phyloP scores from a whole-genome alignment of 305 asterid species.

The Fraxinus angustifolia region DNA sequence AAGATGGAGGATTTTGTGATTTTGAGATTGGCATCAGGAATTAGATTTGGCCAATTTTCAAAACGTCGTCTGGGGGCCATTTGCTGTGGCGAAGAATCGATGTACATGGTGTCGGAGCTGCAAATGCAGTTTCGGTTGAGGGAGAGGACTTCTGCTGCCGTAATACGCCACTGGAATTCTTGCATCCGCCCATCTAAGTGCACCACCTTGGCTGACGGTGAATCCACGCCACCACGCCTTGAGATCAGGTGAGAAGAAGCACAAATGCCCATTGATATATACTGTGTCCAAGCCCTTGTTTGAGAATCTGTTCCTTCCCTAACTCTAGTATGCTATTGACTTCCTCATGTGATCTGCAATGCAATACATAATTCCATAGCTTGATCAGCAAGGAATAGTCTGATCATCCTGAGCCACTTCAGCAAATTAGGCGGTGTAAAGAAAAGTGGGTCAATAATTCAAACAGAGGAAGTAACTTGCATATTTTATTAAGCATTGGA shows the following conservation, averaged over 20 bases:
- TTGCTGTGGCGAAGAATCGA: slow-evolving; percentile 28
- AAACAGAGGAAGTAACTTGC: no score
- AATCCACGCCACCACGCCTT: slow-evolving; percentile 1
- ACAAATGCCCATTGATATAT: slow-evolving; percentile 33
- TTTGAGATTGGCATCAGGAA: slow-evolving; percentile 50
- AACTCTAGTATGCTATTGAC: no score
- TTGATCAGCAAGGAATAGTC: no score
- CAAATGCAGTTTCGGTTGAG: slow-evolving; percentile 39
- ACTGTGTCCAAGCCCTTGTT: no score
- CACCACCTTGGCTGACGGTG: slow-evolving; percentile 33
- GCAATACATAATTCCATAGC: no score
- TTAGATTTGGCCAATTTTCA: slow-evolving; percentile 52
- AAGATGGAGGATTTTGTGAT: slow-evolving; percentile 31
- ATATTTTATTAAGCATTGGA: no score
- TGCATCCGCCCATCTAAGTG: slow-evolving; percentile 35
- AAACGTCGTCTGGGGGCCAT: slow-evolving; percentile 27
- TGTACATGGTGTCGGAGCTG: slow-evolving; percentile 35
- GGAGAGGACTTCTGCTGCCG: slow-evolving; percentile 35
- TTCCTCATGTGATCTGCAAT: no score
- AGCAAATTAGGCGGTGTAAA: no score
- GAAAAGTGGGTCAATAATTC: no score
- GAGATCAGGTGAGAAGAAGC: slow-evolving; percentile 24
- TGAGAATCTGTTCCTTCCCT: no score
- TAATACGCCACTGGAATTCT: slow-evolving; percentile 34
- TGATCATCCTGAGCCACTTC: no score